Conservation (phyloP, 306 rosid species). For the Casuarina cunninghamiana region DNA sequence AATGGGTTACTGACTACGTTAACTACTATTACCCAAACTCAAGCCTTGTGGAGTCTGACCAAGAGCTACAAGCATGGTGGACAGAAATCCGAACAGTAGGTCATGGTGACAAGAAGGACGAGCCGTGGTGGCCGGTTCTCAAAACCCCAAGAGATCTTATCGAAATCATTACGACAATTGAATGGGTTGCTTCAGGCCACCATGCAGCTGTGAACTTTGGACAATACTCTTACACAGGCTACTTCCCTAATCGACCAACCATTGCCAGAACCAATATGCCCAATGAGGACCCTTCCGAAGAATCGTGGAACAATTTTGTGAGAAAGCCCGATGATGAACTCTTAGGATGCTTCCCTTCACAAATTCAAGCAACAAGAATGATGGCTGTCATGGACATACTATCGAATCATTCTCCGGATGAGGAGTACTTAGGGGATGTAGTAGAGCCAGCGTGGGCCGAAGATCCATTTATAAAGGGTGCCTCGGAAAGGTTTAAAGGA, state of each 20-base stretch:
- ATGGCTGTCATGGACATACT: conserved; percentile 44
- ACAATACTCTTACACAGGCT: conserved; percentile 41
- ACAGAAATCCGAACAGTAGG: conserved; percentile 40
- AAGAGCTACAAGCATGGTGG: conserved; percentile 87
- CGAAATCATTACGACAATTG: conserved; percentile 38
- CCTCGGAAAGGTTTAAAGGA: conserved; percentile 43
- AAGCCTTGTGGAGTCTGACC: conserved; percentile 17
- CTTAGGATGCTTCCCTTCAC: conserved; percentile 39
- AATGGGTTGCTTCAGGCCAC: conserved; percentile 52
- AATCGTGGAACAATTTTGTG: conserved; percentile 30
- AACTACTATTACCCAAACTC: conserved; percentile 24
- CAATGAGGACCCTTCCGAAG: conserved; percentile 32
- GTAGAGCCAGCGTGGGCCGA: conserved; percentile 44
- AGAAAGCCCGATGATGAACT: conserved; percentile 35
- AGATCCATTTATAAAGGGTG: conserved; percentile 32
- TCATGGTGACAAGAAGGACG: conserved; percentile 46
- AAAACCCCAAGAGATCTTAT: conserved; percentile 36
- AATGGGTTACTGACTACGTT: conserved; percentile 47
- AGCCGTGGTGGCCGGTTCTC: conserved; percentile 57
- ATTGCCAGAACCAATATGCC: conserved; percentile 37
- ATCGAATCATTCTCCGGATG: conserved; percentile 49
- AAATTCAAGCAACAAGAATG: conserved; percentile 42
- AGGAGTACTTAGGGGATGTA: conserved; percentile 37
- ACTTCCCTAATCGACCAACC: conserved; percentile 51
- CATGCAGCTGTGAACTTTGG: conserved; percentile 75